Percentiles rank a stretch among this genome's conserved stretches.
phyloP scores from a whole-genome alignment of 352 stramenopile genomes.

The Phytopythium vexans region DNA sequence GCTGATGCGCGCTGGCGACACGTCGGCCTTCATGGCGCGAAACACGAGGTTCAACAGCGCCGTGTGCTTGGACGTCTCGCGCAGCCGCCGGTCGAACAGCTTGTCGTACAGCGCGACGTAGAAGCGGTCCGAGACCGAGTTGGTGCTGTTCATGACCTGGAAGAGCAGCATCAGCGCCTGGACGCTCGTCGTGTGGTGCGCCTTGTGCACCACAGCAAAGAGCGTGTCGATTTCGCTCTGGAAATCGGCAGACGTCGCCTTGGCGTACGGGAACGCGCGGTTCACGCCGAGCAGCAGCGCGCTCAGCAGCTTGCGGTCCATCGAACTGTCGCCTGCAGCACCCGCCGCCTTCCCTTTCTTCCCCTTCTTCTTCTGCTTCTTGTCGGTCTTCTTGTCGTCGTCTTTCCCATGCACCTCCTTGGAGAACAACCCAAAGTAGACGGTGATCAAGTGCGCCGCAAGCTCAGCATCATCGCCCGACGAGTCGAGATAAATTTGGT shows the following conservation, averaged over 20 bases:
- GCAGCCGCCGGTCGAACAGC: conserved; percentile 87
- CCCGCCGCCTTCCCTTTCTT: conserved; percentile 34
- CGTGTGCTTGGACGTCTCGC: conserved; percentile 92
- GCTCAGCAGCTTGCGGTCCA: conserved; percentile 94
- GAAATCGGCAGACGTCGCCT: conserved; percentile 65
- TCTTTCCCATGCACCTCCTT: conserved; percentile 76
- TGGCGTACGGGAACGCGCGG: conserved; percentile 95
- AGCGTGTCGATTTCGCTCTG: conserved; percentile 74
- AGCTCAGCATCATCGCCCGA: conserved; percentile 58
- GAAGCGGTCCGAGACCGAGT: conserved; percentile 93
- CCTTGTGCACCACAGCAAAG: conserved; percentile 80
- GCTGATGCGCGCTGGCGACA: conserved; percentile 67
- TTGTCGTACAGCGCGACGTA: conserved; percentile 97
- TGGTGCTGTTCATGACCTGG: conserved; percentile 86
- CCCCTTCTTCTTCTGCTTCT: conserved; percentile 42
- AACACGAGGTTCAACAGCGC: conserved; percentile 99
- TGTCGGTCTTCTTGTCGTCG: conserved; percentile 57
- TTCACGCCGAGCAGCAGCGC: conserved; percentile 98
- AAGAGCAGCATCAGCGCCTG: conserved; percentile 97
- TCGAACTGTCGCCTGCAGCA: conserved; percentile 29
- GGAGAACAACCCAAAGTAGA: conserved; percentile 98
- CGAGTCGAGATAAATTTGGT: conserved; percentile 77
- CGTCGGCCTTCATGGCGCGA: conserved; percentile 95
- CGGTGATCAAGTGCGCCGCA: conserved; percentile 90
- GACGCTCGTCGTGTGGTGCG: conserved; percentile 92